phyloP scores from a whole-genome alignment of 108 stramenopile genomes.

The Pseudonitzschia multiseries region DNA sequence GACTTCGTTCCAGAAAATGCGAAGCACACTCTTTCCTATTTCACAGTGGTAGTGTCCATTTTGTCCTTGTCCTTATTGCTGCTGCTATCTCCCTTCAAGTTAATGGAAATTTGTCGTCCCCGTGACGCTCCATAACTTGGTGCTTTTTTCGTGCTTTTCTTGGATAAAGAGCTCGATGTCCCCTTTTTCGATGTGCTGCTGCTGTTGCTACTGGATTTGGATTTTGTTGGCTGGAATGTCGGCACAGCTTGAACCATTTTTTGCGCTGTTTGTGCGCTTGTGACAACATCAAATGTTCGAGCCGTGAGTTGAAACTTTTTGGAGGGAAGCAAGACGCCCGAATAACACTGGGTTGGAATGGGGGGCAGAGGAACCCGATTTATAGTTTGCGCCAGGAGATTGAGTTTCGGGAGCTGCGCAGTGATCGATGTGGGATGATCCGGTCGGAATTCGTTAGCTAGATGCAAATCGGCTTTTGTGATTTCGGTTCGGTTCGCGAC shows the following conservation, averaged over 20 bases:
- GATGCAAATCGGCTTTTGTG: constrained; percentile 31
- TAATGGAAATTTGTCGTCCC: constrained; percentile 51
- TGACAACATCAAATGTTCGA: constrained; percentile 83
- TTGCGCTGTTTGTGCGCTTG: constrained; percentile 57
- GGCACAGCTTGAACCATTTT: constrained; percentile 47
- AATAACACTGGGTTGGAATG: constrained; percentile 73
- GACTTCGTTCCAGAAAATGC: too few species aligned
- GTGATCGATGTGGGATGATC: constrained; percentile 38
- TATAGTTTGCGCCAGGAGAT: constrained; percentile 53
- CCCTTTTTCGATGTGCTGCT: constrained; percentile 6
- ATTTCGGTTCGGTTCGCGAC: constrained; percentile 53
- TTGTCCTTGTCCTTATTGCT: neutral
- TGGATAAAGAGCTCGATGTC: constrained; percentile 4
- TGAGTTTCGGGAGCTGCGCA: constrained; percentile 57
- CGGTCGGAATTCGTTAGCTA: constrained; percentile 61
- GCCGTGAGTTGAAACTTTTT: constrained; percentile 63
- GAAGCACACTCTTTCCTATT: too few species aligned
- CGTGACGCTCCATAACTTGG: constrained; percentile 54
- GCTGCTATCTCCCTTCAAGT: constrained; percentile 29
- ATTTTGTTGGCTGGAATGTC: neutral
- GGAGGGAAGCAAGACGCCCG: constrained; percentile 71
- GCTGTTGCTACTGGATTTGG: constrained; percentile 1
- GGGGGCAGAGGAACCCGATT: constrained; percentile 75
- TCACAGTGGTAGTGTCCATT: neutral
- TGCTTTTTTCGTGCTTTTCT: constrained; percentile 16